phyloP scores from a whole-genome alignment of 2,329 filamentous ascomycete genomes.

The Sphaerulina populicola region DNA sequence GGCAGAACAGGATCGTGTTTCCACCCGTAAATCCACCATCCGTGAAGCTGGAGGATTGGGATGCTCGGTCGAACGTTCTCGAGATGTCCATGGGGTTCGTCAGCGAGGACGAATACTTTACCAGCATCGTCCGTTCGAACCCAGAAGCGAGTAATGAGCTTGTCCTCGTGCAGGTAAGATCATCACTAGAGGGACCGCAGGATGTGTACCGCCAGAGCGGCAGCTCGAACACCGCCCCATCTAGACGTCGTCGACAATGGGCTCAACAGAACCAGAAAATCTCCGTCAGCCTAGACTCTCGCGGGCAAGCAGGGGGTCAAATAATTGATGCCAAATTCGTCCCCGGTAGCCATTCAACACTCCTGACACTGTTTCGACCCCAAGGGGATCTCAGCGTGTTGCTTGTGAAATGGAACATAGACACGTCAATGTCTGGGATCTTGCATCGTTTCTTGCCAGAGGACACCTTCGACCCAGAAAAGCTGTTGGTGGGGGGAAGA shows the following conservation, averaged over 20 bases:
- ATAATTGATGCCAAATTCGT: constrained; percentile 11
- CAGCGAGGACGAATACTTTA: neutral
- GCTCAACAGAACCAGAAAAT: neutral
- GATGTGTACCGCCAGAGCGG: neutral
- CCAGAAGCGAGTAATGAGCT: neutral
- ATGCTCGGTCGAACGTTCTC: neutral
- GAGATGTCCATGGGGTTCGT: constrained; percentile 12
- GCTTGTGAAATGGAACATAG: neutral
- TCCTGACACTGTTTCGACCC: constrained; percentile 1
- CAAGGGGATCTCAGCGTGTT: neutral
- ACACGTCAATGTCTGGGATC: constrained; percentile 19
- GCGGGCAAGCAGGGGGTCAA: neutral
- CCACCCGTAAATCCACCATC: constrained; percentile 12
- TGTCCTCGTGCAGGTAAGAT: neutral
- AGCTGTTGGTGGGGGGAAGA: constrained; percentile 49
- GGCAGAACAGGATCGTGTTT: constrained; percentile 34
- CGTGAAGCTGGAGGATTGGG: constrained; percentile 1
- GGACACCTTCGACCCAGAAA: constrained; percentile 42
- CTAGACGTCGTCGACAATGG: neutral
- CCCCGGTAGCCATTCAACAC: neutral
- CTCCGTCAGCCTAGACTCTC: neutral
- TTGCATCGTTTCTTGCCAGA: constrained; percentile 42
- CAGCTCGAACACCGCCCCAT: neutral
- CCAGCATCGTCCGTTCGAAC: neutral
- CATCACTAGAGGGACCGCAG: neutral